Conservation (phyloP, 2,329 filamentous ascomycete genomes). For the Talaromyces verruculosus region DNA sequence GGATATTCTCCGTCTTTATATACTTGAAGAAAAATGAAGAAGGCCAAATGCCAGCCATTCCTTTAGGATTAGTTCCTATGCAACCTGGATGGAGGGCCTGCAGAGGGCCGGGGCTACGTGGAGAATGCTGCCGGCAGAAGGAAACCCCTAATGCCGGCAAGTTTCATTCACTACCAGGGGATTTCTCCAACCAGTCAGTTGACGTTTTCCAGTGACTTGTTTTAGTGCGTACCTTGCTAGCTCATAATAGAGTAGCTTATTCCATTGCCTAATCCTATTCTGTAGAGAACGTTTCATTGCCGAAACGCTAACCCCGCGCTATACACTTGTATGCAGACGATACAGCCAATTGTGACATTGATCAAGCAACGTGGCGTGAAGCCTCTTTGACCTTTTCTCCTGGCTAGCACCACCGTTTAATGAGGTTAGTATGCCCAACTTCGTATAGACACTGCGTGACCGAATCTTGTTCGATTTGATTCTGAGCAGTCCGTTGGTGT, state of each 20-base stretch:
- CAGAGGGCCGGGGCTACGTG: background rate
- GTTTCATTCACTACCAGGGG: background rate
- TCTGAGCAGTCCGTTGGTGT: background rate
- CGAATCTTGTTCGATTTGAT: background rate
- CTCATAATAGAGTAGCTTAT: background rate
- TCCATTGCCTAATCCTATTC: background rate
- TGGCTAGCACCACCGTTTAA: background rate
- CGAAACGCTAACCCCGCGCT: conserved; percentile 13
- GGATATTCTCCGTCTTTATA: background rate
- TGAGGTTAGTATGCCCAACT: background rate
- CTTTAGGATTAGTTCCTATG: background rate
- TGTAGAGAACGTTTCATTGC: conserved; percentile 5
- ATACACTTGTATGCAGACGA: background rate
- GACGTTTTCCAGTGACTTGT: background rate
- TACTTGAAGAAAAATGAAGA: background rate
- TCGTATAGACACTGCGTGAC: background rate
- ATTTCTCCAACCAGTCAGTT: background rate
- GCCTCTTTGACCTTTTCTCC: background rate
- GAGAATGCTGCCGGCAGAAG: conserved; percentile 2
- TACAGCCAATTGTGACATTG: background rate
- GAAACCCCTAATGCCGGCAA: background rate
- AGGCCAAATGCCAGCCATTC: background rate
- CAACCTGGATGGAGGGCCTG: background rate
- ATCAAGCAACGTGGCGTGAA: conserved; percentile 7
- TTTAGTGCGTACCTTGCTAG: background rate